Evolutionary conservation across 1,284 basidiomycete species (phyloP).

Genomic region (Chiua sp.): DNA sequence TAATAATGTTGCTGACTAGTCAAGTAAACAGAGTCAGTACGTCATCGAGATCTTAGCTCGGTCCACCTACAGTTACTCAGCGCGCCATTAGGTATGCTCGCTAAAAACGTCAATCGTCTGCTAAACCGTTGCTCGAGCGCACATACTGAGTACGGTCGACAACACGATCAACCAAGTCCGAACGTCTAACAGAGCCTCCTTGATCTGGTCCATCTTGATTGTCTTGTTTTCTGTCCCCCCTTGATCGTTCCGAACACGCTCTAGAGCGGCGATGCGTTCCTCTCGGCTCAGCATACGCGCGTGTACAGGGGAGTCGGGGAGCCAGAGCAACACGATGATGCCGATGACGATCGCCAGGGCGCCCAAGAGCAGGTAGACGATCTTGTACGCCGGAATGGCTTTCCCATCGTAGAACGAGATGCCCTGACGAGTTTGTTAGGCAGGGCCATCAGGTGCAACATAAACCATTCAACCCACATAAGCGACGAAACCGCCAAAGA

Average conservation of each 20-base stretch:
- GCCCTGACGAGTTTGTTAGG: constrained; percentile 42
- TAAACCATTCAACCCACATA: constrained; percentile 46
- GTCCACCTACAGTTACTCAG: constrained; percentile 58
- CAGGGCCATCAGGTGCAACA: not conserved
- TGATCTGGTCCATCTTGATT: constrained; percentile 63
- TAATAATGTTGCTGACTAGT: constrained; percentile 64
- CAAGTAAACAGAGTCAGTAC: not conserved
- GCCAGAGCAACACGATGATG: constrained; percentile 59
- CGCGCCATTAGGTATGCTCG: constrained; percentile 69
- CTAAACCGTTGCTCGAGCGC: not conserved
- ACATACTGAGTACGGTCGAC: constrained; percentile 61
- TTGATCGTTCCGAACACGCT: constrained; percentile 71
- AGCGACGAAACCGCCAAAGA: constrained; percentile 72
- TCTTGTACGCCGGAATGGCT: constrained; percentile 58
- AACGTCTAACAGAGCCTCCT: constrained; percentile 63
- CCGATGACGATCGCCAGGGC: constrained; percentile 66
- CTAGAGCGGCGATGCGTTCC: constrained; percentile 66
- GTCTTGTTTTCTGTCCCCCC: constrained; percentile 66
- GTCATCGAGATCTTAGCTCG: not conserved
- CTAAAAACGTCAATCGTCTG: constrained; percentile 36
- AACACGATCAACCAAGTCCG: constrained; percentile 69
- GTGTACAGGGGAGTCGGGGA: constrained; percentile 71
- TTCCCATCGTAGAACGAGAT: constrained; percentile 60
- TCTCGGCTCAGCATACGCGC: constrained; percentile 61
- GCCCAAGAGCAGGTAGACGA: constrained; percentile 67